A percentile compares a stretch with the other conserved stretches of the same genome.
phyloP scores from a whole-genome alignment of 2,329 filamentous ascomycete genomes.

The Epichloe uncinata region DNA sequence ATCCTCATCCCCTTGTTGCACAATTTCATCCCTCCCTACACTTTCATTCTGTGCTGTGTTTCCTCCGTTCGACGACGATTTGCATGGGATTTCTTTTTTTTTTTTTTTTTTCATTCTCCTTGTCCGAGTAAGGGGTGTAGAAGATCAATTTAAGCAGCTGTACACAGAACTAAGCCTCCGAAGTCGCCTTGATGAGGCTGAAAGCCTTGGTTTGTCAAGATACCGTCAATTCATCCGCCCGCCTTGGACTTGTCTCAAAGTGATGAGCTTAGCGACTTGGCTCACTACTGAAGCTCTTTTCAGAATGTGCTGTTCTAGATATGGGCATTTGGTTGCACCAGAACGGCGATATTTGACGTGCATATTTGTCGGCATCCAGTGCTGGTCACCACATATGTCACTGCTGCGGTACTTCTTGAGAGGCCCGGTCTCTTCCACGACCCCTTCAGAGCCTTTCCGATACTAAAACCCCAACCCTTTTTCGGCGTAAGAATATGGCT shows the following conservation, averaged over 20 bases:
- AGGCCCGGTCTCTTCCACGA: neutral
- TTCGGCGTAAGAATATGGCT: no score
- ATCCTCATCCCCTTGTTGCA: conserved; percentile 1
- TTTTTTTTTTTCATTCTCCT: accelerated
- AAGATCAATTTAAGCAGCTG: neutral
- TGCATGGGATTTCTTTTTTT: no score
- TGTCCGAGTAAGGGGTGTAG: no score
- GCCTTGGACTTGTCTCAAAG: neutral
- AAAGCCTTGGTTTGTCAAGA: neutral
- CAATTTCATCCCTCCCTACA: neutral
- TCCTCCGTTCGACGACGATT: neutral
- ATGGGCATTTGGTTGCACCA: neutral
- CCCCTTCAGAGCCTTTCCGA: no score
- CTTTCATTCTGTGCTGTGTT: neutral
- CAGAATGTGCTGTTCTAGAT: neutral
- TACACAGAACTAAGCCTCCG: neutral
- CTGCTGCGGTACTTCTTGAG: conserved; percentile 3
- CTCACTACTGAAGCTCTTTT: neutral
- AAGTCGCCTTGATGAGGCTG: neutral
- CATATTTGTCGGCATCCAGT: conserved; percentile 8
- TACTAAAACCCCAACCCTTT: no score
- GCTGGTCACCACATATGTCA: conserved; percentile 9
- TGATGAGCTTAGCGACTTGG: neutral
- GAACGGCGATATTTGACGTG: conserved; percentile 5
- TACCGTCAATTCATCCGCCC: neutral